phyloP scores from a whole-genome alignment of 352 stramenopile genomes.

The Phytophthora rubi region DNA sequence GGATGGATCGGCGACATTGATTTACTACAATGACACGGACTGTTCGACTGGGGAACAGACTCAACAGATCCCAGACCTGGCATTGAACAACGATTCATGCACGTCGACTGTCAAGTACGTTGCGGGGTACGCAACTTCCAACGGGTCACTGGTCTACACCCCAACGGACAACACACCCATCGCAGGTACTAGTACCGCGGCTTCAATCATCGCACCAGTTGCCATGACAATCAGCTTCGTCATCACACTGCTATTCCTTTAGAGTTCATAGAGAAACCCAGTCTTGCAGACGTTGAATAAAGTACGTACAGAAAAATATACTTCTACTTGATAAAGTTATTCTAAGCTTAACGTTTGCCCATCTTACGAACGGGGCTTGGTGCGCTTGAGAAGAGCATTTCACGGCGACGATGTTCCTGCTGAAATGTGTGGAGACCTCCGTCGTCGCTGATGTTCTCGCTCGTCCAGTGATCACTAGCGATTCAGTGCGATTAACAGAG shows the following conservation, averaged over 20 bases:
- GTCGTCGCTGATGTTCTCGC: background rate
- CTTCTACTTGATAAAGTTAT: too few relatives aligned
- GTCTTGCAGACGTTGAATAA: too few relatives aligned
- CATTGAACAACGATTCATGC: slow-evolving; percentile 8
- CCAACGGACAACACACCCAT: background rate
- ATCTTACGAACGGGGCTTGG: too few relatives aligned
- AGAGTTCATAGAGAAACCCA: too few relatives aligned
- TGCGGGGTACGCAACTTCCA: slow-evolving; percentile 1
- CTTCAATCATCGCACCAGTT: background rate
- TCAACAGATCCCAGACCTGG: slow-evolving; percentile 3
- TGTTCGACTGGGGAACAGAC: background rate
- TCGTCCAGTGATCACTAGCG: background rate
- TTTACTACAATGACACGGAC: slow-evolving; percentile 11
- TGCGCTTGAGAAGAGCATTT: too few relatives aligned
- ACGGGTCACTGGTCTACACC: slow-evolving; percentile 6
- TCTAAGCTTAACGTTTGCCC: too few relatives aligned
- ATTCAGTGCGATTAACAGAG: too few relatives aligned
- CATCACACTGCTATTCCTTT: too few relatives aligned
- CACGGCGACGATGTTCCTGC: background rate
- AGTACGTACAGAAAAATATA: too few relatives aligned
- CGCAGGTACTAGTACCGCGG: background rate
- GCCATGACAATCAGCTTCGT: too few relatives aligned
- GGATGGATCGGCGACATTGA: slow-evolving; percentile 1
- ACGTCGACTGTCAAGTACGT: slow-evolving; percentile 8
- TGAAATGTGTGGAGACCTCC: background rate